Conservation (phyloP, 768 basidiomycete species). For the Lactarius hengduanensis region DNA sequence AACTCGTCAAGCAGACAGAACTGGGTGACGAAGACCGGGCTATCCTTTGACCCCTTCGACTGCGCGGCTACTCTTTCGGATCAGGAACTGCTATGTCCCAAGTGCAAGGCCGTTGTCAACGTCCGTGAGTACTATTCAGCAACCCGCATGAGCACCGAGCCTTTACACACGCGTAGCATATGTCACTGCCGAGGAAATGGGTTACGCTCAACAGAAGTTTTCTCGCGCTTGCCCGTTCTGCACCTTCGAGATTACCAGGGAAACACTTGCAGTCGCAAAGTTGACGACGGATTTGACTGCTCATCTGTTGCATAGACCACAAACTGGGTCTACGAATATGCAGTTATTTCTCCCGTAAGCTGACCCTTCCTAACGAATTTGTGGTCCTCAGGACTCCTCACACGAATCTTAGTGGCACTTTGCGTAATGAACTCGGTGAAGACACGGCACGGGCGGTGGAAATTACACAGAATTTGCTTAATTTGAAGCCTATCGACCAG, state of each 20-base stretch:
- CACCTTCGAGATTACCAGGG: slow-evolving; percentile 41
- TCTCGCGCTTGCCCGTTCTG: slow-evolving; percentile 40
- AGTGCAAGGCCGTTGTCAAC: slow-evolving; percentile 33
- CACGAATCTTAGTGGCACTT: slow-evolving; percentile 5
- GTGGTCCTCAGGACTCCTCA: too few species aligned
- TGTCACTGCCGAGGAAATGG: slow-evolving; percentile 41
- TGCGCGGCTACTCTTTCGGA: slow-evolving; percentile 32
- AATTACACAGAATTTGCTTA: slow-evolving; percentile 15
- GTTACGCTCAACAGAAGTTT: slow-evolving; percentile 50
- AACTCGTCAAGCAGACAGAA: slow-evolving; percentile 10
- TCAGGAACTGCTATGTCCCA: slow-evolving; percentile 38
- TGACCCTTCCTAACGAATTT: not conserved
- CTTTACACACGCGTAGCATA: slow-evolving; percentile 37
- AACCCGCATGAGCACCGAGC: slow-evolving; percentile 16
- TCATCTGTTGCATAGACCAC: slow-evolving; percentile 27
- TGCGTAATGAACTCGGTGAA: slow-evolving; percentile 16
- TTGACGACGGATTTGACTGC: slow-evolving; percentile 42
- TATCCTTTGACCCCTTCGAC: slow-evolving; percentile 39
- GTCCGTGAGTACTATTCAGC: slow-evolving; percentile 34
- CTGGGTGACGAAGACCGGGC: slow-evolving; percentile 31
- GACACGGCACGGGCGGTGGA: slow-evolving; percentile 2
- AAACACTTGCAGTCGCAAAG: slow-evolving; percentile 43
- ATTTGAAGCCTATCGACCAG: slow-evolving; percentile 21
- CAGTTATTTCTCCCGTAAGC: slow-evolving; percentile 39
- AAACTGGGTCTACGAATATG: slow-evolving; percentile 26